Base-by-base conservation (phyloP, 2,329 filamentous ascomycete species). In the Xylaria sp. region DNA sequence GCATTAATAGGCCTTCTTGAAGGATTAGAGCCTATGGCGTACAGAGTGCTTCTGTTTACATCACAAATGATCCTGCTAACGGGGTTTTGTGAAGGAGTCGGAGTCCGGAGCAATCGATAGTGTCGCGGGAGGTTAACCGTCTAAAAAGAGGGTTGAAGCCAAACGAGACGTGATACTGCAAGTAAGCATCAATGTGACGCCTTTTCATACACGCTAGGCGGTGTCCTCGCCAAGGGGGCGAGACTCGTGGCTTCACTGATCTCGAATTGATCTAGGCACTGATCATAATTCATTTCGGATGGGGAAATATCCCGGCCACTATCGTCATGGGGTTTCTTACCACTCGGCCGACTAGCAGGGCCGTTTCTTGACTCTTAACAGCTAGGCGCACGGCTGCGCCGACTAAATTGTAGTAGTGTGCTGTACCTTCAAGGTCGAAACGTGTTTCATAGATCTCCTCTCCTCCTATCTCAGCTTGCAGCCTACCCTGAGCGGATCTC, bases 401-500 rank as follows among this genome's bases (percentile, higher is more conserved):
- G 17, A 35, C 15, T 31, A 28, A 17, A 42, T 4, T 31, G 28
- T 4, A 4, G 28, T 31, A 31, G 5, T 31, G 5, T 31, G 28
- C 12, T 9, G 45, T 49, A 65, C 57, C 60, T 33, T 56, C 33
- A 63, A 65, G 63, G 69, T 66, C 70, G 69, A 75, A 74, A 74
- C 70, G 70, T 73, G 70, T 74, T 75, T 75, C 70, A 74, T 68
- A 65, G 64, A 62, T 64, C 67, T 68, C 64, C 62, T 68, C 57
- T 62, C 65, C 62, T 68, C 57, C 62, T 64, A 60, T 62, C 63
- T 54, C 64, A 65, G 67, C 67, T 62, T 51, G 45, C 65, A 51
- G 69, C 70, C 71, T 67, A 51, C 69, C 70, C 71, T 67, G 66
- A 56, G 49, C 59, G 51, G 53, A 63, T 62, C 67, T 61, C 66